Evolutionary conservation across 805 yeast genomes (phyloP), one percentile per base, ranked within the genome.

Genomic region (Saturnispora dispora): DNA sequence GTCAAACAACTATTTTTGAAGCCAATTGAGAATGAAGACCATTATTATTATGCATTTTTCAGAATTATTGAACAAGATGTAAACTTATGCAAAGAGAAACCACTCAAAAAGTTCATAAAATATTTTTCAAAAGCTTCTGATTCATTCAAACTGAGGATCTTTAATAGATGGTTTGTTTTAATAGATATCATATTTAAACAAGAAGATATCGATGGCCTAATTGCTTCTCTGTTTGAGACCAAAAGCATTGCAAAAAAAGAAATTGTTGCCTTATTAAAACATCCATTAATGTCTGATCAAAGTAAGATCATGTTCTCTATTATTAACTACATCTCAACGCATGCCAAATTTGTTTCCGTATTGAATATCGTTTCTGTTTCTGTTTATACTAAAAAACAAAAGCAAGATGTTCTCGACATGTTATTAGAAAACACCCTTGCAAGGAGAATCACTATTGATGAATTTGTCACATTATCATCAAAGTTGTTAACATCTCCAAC

Each of bases 101-200:
- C 70, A 10, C 35, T 55, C 4, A 36, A 47, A 1, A 48, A 53
- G 1, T 69, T 71, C 47, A 46, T 70, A n/a, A 47, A 53, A 5
- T 65, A 55, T 50, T 57, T 66, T 13, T 36, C 53, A 17, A 54
- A 47, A 6, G 45, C 61, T 2, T 18, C 50, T 1, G 5, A 22
- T 1, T 48, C 50, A 1, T 53, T 63, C 47, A 50, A 68, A 8
- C 28, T 52, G 35, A 50, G 59, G 13, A 49, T 72, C 0, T 71
- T 81, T 48, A 55, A 58, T 9, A 76, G 87, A 58, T 84, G 88
- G 88, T 77, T 73, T 39, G 75, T 82, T 0, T 53, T 83, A 50
- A 74, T 40, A 69, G 77, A 57, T 45, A 52, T 5, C 55, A 65
- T 45, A 70, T 76, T 56, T 39, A 63, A 58, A 8, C 43, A 43